Percentiles rank a stretch among this genome's conserved stretches.
phyloP scores from a whole-genome alignment of 345 rosid genomes.

The Eucalyptus regnans region DNA sequence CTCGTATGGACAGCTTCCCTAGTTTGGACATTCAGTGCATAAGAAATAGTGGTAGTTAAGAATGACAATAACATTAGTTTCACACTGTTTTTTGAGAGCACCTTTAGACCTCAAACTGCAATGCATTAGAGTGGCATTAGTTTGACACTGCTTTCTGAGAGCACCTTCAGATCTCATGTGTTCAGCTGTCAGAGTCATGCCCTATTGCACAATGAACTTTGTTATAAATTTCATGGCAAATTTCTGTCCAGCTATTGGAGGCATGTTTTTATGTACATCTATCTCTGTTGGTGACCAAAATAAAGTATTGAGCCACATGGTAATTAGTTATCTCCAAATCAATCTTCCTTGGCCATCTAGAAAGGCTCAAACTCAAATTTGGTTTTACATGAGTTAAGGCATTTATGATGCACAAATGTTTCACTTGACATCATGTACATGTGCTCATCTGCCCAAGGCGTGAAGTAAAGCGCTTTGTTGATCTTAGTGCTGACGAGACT shows the following conservation, averaged over 20 bases:
- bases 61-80: not conserved
- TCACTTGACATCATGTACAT: conserved; percentile 23
- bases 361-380: not conserved
- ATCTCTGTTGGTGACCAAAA: not conserved
- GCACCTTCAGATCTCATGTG: not conserved
- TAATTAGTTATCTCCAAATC: not conserved
- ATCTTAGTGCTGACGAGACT: conserved; percentile 77
- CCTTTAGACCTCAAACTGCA: not conserved
- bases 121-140: not conserved
- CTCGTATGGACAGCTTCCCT: not conserved
- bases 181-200: not conserved
- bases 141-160: not conserved
- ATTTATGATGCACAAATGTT: not conserved
- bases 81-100: not conserved
- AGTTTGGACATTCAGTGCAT: not conserved
- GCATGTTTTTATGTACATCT: not conserved
- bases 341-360: not conserved
- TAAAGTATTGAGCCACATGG: not conserved
- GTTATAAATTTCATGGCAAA: not conserved
- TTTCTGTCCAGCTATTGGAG: not conserved
- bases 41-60: not conserved
- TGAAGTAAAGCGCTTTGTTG: conserved; percentile 74
- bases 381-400: not conserved
- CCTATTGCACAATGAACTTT: not conserved
- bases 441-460: conserved; percentile 88